phyloP scores from a whole-genome alignment of 345 rosid species.

The Pelargonium nanum region DNA sequence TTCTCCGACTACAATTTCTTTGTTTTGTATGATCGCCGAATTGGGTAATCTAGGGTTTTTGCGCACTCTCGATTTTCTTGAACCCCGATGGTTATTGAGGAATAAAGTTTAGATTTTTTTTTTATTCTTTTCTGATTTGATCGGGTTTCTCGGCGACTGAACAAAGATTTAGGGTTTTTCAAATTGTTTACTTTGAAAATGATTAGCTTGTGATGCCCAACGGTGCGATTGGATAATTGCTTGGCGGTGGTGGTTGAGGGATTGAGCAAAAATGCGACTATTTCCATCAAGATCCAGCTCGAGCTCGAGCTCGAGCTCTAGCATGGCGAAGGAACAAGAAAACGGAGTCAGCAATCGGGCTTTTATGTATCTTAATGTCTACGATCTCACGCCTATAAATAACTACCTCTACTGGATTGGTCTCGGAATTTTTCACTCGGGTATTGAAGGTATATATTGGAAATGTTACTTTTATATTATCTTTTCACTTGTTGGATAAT shows the following conservation, averaged over 20 bases:
- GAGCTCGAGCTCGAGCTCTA: conserved; percentile 36
- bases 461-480: conserved; percentile 2
- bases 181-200: conserved; percentile 12
- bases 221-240: conserved; percentile 11
- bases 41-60: neutral
- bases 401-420: conserved; percentile 88
- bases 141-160: neutral
- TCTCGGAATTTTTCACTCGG: conserved; percentile 91
- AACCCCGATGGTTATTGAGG: neutral
- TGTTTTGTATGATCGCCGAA: neutral
- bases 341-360: conserved; percentile 23
- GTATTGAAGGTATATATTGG: conserved; percentile 58
- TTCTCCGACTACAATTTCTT: neutral
- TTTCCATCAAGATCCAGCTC: conserved; percentile 27
- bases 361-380: conserved; percentile 67
- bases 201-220: conserved; percentile 19
- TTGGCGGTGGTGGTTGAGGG: conserved; percentile 4
- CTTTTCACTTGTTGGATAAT: neutral
- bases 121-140: neutral
- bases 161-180: conserved; percentile 1
- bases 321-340: conserved; percentile 36
- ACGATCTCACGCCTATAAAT: conserved; percentile 92
- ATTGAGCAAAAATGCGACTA: conserved; percentile 46
- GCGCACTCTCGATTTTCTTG: neutral
- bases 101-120: neutral